A percentile compares a stretch with the other conserved stretches of the same genome.
Evolutionary conservation across 192 early-diverging fungal species (phyloP).

Genomic region (Entomortierella beljakovae): DNA sequence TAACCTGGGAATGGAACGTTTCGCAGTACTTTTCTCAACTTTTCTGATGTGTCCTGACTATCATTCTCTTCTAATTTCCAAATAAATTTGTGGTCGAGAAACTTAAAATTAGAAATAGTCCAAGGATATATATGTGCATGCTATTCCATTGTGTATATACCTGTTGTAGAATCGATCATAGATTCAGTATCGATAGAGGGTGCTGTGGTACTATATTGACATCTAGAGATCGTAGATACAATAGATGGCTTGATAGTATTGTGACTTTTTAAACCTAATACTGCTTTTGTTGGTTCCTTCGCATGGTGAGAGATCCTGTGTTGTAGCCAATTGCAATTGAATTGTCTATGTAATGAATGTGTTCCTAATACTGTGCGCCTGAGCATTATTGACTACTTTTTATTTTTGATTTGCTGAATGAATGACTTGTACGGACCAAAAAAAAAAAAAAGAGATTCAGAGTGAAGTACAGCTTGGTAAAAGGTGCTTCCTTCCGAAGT

Average conservation of each 20-base stretch:
- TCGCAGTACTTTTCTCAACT: conserved; percentile 65
- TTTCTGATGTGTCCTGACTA: conserved; percentile 33
- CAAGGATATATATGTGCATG: too few species aligned
- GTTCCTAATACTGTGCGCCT: not conserved
- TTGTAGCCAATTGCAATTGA: not conserved
- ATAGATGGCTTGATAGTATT: not conserved
- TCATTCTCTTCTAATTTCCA: conserved; percentile 1
- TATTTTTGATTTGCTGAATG: too few species aligned
- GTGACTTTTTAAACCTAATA: not conserved
- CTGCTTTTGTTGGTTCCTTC: not conserved
- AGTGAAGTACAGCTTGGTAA: too few species aligned
- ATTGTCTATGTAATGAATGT: not conserved
- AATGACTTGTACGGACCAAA: too few species aligned
- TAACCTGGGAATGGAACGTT: conserved; percentile 72
- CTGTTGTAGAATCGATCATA: too few species aligned
- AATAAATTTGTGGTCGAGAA: too few species aligned
- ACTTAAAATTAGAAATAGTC: too few species aligned
- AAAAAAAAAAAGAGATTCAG: too few species aligned
- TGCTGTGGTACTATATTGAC: conserved; percentile 12
- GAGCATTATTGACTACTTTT: not conserved
- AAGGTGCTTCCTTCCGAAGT: too few species aligned
- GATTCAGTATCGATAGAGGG: not conserved
- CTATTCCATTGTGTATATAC: not conserved
- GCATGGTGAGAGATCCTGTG: not conserved
- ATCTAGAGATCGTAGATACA: not conserved